Conservation (phyloP, 2,329 filamentous ascomycete genomes). For the Phyllachora maydis region DNA sequence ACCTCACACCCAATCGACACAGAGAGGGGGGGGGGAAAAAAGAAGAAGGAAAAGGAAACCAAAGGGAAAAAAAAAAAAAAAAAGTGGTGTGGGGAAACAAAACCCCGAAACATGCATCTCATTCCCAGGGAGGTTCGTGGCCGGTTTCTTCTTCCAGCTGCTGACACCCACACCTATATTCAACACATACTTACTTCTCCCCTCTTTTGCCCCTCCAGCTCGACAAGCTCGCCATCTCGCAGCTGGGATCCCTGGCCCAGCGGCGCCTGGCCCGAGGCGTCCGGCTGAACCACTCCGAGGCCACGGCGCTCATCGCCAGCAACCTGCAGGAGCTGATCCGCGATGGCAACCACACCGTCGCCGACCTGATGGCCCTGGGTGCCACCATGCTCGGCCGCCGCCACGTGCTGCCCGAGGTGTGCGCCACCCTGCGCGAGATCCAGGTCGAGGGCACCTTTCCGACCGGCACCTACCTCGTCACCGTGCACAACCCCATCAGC, state of each 20-base stretch:
- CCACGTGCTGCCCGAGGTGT: constrained; percentile 72
- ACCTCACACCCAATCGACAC: no score
- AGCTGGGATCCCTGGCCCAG: constrained; percentile 75
- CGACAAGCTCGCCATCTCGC: constrained; percentile 87
- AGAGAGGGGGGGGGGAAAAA: no score
- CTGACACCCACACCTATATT: constrained; percentile 1
- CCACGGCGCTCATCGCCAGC: constrained; percentile 67
- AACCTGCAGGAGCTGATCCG: constrained; percentile 92
- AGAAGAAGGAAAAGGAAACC: no score
- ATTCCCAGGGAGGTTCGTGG: constrained; percentile 14
- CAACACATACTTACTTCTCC: no score
- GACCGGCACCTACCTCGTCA: constrained; percentile 81
- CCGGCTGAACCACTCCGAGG: constrained; percentile 77
- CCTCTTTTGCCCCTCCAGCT: no score
- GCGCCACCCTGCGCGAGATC: constrained; percentile 58
- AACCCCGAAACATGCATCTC: constrained; percentile 14
- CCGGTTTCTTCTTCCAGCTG: background rate
- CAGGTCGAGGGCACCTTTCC: constrained; percentile 91
- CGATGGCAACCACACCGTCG: constrained; percentile 82
- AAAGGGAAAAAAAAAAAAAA: no score
- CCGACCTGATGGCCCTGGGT: constrained; percentile 83
- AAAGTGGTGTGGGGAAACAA: constrained; percentile 1
- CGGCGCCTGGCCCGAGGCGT: constrained; percentile 72
- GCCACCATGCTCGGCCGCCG: constrained; percentile 83
- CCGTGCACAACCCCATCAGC: constrained; percentile 75